Conservation (phyloP, 306 rosid species). For the Delonix regia region DNA sequence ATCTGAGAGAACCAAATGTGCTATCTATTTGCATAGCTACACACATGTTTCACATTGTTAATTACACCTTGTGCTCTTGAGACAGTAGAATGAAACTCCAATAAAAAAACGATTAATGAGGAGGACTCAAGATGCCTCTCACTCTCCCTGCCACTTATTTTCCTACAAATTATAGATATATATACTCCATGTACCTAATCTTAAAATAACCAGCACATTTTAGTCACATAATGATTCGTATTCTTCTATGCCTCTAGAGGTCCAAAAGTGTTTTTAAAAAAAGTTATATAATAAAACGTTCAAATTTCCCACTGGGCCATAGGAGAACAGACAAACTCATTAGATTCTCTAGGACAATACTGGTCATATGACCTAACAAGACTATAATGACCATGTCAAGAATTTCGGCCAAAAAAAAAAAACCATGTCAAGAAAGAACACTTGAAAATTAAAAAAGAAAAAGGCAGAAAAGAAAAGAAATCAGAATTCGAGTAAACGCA, state of each 20-base stretch:
- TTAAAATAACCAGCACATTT: not conserved
- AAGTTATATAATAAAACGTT: not conserved
- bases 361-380: slow-evolving; percentile 1
- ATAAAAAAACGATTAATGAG: not conserved
- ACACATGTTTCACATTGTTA: not conserved
- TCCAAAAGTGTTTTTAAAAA: not conserved
- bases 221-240: slow-evolving; percentile 1
- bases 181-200: not conserved
- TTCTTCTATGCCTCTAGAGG: slow-evolving; percentile 8
- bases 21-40: not conserved
- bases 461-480: too few species aligned
- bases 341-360: not conserved
- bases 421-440: not conserved
- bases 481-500: slow-evolving; percentile 34
- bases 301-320: slow-evolving; percentile 17
- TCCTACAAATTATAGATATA: not conserved
- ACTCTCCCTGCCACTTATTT: not conserved
- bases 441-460: too few species aligned
- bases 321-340: not conserved
- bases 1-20: not conserved
- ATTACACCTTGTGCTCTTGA: not conserved
- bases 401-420: not conserved
- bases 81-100: not conserved
- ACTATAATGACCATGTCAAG: not conserved
- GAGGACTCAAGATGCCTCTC: not conserved